A percentile compares a stretch with the other conserved stretches of the same genome.
Evolutionary conservation across 805 yeast genomes (phyloP).

Genomic region (Suhomyces kilbournensis): DNA sequence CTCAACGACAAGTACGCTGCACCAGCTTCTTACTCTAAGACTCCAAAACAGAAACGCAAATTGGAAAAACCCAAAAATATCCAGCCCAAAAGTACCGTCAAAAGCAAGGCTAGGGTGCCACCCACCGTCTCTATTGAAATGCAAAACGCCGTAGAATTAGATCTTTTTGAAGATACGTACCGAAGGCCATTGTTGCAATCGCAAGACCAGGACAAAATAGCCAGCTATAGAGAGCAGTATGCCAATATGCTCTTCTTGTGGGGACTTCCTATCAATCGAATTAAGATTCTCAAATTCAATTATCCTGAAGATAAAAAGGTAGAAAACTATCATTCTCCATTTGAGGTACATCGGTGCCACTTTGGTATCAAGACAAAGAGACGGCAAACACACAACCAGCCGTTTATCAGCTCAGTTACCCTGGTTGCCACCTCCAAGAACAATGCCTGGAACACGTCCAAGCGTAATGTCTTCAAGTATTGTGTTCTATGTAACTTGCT

Average conservation of each 20-base stretch:
- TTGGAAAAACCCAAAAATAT: background rate
- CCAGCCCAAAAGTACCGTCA: conserved; percentile 2
- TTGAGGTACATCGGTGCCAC: conserved; percentile 34
- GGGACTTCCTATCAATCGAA: conserved; percentile 80
- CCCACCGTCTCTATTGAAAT: conserved; percentile 44
- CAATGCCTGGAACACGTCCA: conserved; percentile 32
- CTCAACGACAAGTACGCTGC: background rate
- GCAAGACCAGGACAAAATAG: conserved; percentile 34
- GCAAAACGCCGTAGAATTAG: conserved; percentile 42
- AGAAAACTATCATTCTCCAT: conserved; percentile 14
- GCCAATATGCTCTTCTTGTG: conserved; percentile 75
- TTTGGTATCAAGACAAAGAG: conserved; percentile 27
- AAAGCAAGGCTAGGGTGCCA: conserved; percentile 12
- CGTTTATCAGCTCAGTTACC: conserved; percentile 23
- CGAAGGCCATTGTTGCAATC: conserved; percentile 40
- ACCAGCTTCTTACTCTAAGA: background rate
- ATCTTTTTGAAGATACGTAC: conserved; percentile 43
- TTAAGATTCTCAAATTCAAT: conserved; percentile 74
- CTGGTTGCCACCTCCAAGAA: conserved; percentile 19
- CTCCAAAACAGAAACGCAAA: background rate
- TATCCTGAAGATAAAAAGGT: conserved; percentile 27
- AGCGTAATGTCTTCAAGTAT: conserved; percentile 29
- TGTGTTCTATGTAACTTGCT: conserved; percentile 68
- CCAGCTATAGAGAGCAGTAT: conserved; percentile 59
- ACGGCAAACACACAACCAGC: conserved; percentile 17